A percentile compares a stretch with the other conserved stretches of the same genome.
phyloP scores from a whole-genome alignment of 768 basidiomycete genomes.

The Termitomyces sp. region DNA sequence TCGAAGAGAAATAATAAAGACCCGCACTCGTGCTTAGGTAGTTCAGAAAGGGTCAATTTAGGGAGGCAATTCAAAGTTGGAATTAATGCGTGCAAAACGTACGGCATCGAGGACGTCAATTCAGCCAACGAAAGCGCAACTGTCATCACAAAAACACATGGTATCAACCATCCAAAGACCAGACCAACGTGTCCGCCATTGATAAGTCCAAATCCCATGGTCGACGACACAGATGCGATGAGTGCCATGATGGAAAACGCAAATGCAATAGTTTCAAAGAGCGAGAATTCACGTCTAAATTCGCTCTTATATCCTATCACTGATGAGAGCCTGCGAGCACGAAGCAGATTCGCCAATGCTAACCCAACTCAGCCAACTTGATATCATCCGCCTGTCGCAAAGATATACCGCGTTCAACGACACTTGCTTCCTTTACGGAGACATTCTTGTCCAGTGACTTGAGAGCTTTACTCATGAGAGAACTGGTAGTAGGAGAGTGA shows the following conservation, averaged over 20 bases:
- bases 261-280: slow-evolving; percentile 34
- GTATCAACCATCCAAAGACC: slow-evolving; percentile 76
- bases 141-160: slow-evolving; percentile 59
- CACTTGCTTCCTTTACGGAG: neutral
- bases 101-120: slow-evolving; percentile 73
- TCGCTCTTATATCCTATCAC: neutral
- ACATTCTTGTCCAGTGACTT: neutral
- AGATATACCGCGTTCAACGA: neutral
- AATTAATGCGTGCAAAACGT: slow-evolving; percentile 25
- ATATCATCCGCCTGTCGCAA: neutral
- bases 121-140: slow-evolving; percentile 71
- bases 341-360: neutral
- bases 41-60: neutral
- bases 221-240: slow-evolving; percentile 63
- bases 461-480: neutral
- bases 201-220: slow-evolving; percentile 55
- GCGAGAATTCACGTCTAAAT: slow-evolving; percentile 2
- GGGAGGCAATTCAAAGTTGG: neutral
- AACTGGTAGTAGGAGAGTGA: neutral
- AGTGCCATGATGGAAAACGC: slow-evolving; percentile 72
- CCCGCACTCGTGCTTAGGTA: slow-evolving; percentile 64
- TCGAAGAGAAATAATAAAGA: slow-evolving; percentile 75
- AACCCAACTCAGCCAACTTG: neutral
- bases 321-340: neutral
- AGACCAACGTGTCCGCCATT: slow-evolving; percentile 75